A percentile compares a stretch with the other conserved stretches of the same genome.
Conservation (phyloP, 768 basidiomycete genomes). For the Leccinellum luteum region DNA sequence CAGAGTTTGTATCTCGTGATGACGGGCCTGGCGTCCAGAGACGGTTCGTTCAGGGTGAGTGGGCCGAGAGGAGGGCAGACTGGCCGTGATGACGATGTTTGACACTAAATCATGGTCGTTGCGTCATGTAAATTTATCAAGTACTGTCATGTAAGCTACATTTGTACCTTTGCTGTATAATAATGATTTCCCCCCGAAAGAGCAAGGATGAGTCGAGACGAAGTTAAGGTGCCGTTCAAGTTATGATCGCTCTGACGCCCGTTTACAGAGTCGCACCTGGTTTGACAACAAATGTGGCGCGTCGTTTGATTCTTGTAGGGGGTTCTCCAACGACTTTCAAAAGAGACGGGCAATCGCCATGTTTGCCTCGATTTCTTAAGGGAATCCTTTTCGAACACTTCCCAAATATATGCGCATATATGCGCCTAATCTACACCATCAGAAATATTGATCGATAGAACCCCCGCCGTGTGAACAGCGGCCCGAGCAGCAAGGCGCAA, state of each 20-base stretch:
- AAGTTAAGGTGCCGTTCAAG: background rate
- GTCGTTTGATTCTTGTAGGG: conserved; percentile 14
- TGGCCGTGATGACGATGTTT: background rate
- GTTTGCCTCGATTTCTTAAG: conserved; percentile 66
- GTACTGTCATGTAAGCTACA: background rate
- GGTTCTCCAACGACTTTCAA: conserved; percentile 70
- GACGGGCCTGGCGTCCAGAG: conserved; percentile 15
- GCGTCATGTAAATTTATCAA: background rate
- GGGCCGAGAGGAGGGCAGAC: background rate
- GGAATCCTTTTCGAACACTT: conserved; percentile 90
- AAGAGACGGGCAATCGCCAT: conserved; percentile 75
- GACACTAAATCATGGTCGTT: background rate
- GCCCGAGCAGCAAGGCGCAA: conserved; percentile 30
- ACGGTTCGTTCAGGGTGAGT: conserved; percentile 1
- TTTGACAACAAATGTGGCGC: conserved; percentile 86
- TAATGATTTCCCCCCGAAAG: conserved; percentile 55
- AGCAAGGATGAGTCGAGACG: conserved; percentile 76
- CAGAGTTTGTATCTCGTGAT: conserved; percentile 35
- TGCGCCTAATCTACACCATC: background rate
- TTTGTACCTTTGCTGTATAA: background rate
- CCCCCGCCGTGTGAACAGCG: conserved; percentile 66
- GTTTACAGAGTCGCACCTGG: conserved; percentile 74
- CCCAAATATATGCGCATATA: conserved; percentile 54
- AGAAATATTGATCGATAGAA: conserved; percentile 41
- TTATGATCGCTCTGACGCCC: background rate